Conservation (phyloP, 1,284 basidiomycete genomes). For the Phylloporus gajari region DNA sequence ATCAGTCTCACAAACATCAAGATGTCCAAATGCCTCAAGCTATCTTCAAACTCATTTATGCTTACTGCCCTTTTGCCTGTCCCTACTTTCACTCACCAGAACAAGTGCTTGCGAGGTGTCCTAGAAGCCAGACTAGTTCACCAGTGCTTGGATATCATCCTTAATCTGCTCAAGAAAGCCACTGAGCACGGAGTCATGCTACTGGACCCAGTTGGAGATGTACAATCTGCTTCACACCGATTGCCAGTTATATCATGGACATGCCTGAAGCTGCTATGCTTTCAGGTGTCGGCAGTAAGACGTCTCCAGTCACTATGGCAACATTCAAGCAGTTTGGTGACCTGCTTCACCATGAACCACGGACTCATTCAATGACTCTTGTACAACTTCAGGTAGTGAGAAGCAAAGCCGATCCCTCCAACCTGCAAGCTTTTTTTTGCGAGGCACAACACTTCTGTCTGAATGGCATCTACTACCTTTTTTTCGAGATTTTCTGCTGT, state of each 20-base stretch:
- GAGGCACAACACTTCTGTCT: not conserved
- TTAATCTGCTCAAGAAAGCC: not conserved
- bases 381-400: too few species aligned
- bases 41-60: not conserved
- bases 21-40: not conserved
- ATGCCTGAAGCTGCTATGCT: not conserved
- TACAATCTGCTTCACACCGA: too few species aligned
- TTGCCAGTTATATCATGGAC: not conserved
- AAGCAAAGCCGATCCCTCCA: too few species aligned
- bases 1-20: not conserved
- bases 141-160: not conserved
- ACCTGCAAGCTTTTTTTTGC: not conserved
- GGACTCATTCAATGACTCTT: not conserved
- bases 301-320: not conserved
- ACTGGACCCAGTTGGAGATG: not conserved
- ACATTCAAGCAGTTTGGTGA: not conserved
- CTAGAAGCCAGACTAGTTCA: not conserved
- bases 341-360: not conserved
- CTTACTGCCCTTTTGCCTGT: not conserved
- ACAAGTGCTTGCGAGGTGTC: not conserved
- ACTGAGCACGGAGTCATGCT: not conserved
- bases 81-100: too few species aligned
- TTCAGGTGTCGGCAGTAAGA: not conserved
- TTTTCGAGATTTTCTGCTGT: too few species aligned
- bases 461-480: too few species aligned